Evolutionary conservation across 2,329 filamentous ascomycete genomes (phyloP).

Genomic region (Fusarium penzigii): DNA sequence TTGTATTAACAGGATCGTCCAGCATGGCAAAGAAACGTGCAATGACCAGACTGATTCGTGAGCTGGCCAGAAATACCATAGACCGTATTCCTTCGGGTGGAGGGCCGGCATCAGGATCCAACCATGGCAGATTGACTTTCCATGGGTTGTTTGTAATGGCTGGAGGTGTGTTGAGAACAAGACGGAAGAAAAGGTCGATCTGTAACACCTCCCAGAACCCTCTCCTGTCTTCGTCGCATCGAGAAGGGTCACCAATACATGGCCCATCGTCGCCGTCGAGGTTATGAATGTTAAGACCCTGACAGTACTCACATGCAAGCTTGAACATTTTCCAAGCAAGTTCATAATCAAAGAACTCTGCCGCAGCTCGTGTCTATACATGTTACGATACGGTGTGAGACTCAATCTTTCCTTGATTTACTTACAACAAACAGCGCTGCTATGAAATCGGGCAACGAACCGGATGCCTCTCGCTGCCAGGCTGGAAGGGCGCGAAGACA

Average conservation of each 20-base stretch:
- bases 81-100: constrained; percentile 25
- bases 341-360: constrained; percentile 35
- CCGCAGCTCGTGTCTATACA: constrained; percentile 28
- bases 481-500: constrained; percentile 31
- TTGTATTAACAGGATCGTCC: constrained; percentile 21
- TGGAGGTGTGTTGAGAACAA: constrained; percentile 33
- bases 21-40: constrained; percentile 33
- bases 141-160: constrained; percentile 29
- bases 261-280: constrained; percentile 27
- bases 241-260: background rate
- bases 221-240: constrained; percentile 27
- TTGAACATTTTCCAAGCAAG: constrained; percentile 34
- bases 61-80: constrained; percentile 29
- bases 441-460: constrained; percentile 32
- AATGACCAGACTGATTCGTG: constrained; percentile 30
- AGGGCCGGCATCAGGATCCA: constrained; percentile 23
- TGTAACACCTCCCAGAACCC: constrained; percentile 37
- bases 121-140: constrained; percentile 36
- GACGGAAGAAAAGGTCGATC: constrained; percentile 33
- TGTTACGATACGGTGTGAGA: background rate
- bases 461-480: constrained; percentile 34
- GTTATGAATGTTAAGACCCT: constrained; percentile 32
- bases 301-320: constrained; percentile 32
- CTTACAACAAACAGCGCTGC: constrained; percentile 32
- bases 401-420: background rate